A percentile compares a stretch with the other conserved stretches of the same genome.
Evolutionary conservation across 2,329 filamentous ascomycete genomes (phyloP).

Genomic region (Aureobasidium uvarum): DNA sequence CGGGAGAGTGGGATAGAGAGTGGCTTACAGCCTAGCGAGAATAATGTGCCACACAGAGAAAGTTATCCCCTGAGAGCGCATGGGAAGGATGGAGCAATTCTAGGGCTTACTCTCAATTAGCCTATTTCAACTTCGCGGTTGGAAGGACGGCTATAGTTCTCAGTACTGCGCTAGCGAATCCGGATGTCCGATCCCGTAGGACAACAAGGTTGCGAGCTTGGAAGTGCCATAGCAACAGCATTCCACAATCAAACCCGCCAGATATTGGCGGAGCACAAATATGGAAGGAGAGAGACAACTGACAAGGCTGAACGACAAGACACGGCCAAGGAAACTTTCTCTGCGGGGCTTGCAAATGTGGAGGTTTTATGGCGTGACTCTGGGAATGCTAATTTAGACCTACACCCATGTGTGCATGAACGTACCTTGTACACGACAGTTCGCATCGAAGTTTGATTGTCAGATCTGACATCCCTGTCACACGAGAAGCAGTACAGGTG

Average conservation of each 20-base stretch:
- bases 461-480: neutral
- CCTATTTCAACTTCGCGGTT: neutral
- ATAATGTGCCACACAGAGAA: neutral
- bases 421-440: neutral
- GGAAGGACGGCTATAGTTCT: neutral
- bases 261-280: neutral
- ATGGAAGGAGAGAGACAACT: neutral
- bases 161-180: slow-evolving; percentile 8
- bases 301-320: slow-evolving; percentile 13
- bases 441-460: neutral
- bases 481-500: neutral
- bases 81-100: neutral
- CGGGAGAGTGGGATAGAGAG: neutral
- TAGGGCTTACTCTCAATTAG: slow-evolving; percentile 9
- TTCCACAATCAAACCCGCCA: neutral
- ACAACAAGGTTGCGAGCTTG: neutral
- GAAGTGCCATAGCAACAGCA: slow-evolving; percentile 6
- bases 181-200: neutral
- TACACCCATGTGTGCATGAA: neutral
- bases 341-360: neutral
- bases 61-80: neutral
- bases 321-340: slow-evolving; percentile 6
- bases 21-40: neutral
- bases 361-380: slow-evolving; percentile 6
- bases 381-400: neutral